Evolutionary conservation across 2,329 filamentous ascomycete species (phyloP).

Genomic region (Hymenoscyphus repandus): DNA sequence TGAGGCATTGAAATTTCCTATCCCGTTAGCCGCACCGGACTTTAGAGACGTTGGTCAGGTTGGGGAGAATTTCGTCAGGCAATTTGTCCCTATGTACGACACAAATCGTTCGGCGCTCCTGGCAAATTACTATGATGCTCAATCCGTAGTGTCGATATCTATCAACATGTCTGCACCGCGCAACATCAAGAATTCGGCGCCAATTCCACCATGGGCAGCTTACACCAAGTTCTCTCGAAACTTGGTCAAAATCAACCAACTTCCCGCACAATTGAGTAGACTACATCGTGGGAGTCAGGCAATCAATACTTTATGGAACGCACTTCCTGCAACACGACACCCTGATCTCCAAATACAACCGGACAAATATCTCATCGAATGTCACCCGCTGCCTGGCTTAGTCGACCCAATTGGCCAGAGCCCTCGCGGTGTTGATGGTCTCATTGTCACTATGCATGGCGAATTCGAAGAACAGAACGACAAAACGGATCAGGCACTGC

Average conservation of each 20-base stretch:
- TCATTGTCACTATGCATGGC: conserved; percentile 74
- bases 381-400: conserved; percentile 66
- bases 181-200: conserved; percentile 36
- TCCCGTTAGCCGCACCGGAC: conserved; percentile 56
- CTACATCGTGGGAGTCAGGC: conserved; percentile 57
- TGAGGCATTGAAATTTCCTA: conserved; percentile 47
- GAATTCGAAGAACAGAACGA: conserved; percentile 73
- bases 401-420: conserved; percentile 63
- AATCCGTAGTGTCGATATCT: conserved; percentile 70
- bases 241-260: conserved; percentile 61
- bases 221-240: conserved; percentile 80
- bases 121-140: conserved; percentile 66
- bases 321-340: conserved; percentile 68
- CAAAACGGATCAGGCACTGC: conserved; percentile 52
- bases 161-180: conserved; percentile 60
- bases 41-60: conserved; percentile 72
- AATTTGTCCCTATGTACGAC: conserved; percentile 73
- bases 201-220: conserved; percentile 57
- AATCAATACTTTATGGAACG: conserved; percentile 65
- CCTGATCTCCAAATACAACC: conserved; percentile 62
- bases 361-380: conserved; percentile 78
- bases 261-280: conserved; percentile 57
- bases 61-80: conserved; percentile 68
- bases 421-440: conserved; percentile 64
- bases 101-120: conserved; percentile 59